Conservation (phyloP, 257 asterid species). For the Vinca minor region DNA sequence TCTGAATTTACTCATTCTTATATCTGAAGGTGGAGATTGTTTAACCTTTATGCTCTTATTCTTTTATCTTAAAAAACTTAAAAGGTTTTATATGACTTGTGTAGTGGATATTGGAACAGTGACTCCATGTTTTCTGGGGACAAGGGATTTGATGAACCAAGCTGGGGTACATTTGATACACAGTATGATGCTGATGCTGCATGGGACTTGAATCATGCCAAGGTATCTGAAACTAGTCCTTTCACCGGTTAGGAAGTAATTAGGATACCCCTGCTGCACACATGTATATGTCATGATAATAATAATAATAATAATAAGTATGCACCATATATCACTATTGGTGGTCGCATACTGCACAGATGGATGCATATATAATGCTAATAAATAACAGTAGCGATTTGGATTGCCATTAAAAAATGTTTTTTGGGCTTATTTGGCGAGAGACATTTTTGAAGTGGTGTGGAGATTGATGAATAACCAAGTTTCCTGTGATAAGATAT, state of each 20-base stretch:
- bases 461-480: neutral
- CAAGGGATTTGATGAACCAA: slow-evolving; percentile 59
- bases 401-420: neutral
- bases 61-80: neutral
- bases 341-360: too few relatives aligned
- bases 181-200: slow-evolving; percentile 58
- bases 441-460: neutral
- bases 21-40: neutral
- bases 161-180: slow-evolving; percentile 72
- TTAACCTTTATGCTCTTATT: slow-evolving; percentile 5
- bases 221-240: slow-evolving; percentile 5
- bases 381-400: neutral
- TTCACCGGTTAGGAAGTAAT: neutral
- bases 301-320: neutral
- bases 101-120: slow-evolving; percentile 43
- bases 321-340: neutral
- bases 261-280: neutral
- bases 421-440: neutral
- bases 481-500: neutral
- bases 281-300: neutral
- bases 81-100: slow-evolving; percentile 1
- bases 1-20: neutral
- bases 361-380: too few relatives aligned
- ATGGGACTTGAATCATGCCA: slow-evolving; percentile 57
- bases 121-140: slow-evolving; percentile 28